Evolutionary conservation across 2,329 filamentous ascomycete species (phyloP).

Genomic region (Cladophialophora chaetospira): DNA sequence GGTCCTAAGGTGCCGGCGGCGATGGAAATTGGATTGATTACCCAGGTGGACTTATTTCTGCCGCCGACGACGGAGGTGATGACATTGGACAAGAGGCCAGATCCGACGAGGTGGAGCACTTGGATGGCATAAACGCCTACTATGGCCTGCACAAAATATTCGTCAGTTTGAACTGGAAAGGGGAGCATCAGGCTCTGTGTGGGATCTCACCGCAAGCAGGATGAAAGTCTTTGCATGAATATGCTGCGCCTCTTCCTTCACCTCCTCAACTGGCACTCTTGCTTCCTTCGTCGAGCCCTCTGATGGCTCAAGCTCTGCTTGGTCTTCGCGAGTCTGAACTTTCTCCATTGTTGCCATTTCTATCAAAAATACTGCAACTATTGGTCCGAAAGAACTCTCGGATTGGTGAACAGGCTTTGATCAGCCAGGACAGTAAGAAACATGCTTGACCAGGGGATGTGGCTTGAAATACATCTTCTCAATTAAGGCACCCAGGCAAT

Average conservation of each 20-base stretch:
- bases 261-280: neutral
- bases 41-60: neutral
- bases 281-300: neutral
- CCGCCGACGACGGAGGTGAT: neutral
- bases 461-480: neutral
- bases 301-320: neutral
- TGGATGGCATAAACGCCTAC: neutral
- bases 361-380: neutral
- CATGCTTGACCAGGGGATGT: no score
- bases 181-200: neutral
- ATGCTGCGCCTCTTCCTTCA: neutral
- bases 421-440: neutral
- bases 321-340: neutral
- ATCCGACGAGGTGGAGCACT: neutral
- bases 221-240: neutral
- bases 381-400: neutral
- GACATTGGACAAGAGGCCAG: neutral
- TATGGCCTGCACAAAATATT: neutral
- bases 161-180: neutral
- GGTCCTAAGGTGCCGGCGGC: conserved; percentile 12
- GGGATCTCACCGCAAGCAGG: neutral
- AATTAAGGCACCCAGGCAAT: no score
- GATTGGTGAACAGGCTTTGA: neutral
- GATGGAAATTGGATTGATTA: neutral
- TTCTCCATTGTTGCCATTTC: neutral